These are phyloP conservation scores for Metschnikowia peoriensis DNA, from an alignment of 805 yeast genomes.

Conservation along the genomic window DNA sequence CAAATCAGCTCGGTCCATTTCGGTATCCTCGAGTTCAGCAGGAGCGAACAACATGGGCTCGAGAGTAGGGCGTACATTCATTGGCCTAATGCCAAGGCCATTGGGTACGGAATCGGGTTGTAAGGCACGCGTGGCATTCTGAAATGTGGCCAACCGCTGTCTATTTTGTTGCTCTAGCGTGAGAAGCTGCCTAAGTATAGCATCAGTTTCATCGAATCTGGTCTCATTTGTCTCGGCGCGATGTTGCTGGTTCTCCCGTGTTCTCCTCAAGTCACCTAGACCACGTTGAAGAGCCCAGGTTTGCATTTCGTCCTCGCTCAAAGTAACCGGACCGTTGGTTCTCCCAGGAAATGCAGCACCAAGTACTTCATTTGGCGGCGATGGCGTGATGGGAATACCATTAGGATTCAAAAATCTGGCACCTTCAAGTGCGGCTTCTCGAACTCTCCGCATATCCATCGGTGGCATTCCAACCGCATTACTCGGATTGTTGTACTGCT, in stretches of 20 bases:
- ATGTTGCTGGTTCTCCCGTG: slow-evolving; percentile 4
- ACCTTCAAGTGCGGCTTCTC: not conserved
- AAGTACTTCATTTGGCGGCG: slow-evolving; percentile 13
- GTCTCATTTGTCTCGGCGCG: slow-evolving; percentile 3
- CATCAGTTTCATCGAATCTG: slow-evolving; percentile 14
- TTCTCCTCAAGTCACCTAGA: slow-evolving; percentile 24
- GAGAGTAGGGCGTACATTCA: slow-evolving; percentile 40
- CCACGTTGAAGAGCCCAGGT: slow-evolving; percentile 29
- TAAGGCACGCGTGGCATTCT: slow-evolving; percentile 11
- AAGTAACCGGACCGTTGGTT: not conserved
- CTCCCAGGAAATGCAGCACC: slow-evolving; percentile 12
- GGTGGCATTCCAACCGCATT: not conserved
- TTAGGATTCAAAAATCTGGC: slow-evolving; percentile 1
- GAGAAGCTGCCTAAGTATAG: slow-evolving; percentile 17
- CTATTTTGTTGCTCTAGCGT: slow-evolving; percentile 16
- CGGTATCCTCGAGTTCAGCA: slow-evolving; percentile 32
- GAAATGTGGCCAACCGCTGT: slow-evolving; percentile 13
- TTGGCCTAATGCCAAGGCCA: slow-evolving; percentile 18
- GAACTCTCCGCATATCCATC: not conserved
- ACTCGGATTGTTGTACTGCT: slow-evolving; percentile 11
- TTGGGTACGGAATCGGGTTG: slow-evolving; percentile 8
- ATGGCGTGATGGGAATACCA: slow-evolving; percentile 5
- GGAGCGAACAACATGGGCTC: slow-evolving; percentile 39
- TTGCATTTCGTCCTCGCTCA: slow-evolving; percentile 17
- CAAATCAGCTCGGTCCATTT: slow-evolving; percentile 29